Conservation (phyloP, 2,329 filamentous ascomycete species). For the Diaporthe longicolla region DNA sequence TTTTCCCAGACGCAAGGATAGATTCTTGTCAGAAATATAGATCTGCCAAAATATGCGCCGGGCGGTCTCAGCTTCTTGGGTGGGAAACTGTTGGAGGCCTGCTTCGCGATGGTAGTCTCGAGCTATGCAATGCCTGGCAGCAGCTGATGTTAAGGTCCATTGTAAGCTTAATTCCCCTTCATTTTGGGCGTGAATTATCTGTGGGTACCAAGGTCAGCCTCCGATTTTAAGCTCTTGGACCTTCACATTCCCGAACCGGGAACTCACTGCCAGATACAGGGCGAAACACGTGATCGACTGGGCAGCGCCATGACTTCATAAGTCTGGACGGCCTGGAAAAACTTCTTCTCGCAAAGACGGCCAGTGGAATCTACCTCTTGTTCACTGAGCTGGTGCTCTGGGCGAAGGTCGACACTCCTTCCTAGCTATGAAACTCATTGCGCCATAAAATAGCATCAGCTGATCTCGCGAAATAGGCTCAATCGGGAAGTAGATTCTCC, state of each 20-base stretch:
- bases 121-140: conserved; percentile 10
- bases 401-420: not conserved
- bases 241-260: too few relatives aligned
- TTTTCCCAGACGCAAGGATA: conserved; percentile 4
- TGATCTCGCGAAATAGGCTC: not conserved
- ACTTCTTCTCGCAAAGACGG: not conserved
- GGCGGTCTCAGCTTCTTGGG: not conserved
- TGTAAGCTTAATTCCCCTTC: conserved; percentile 3
- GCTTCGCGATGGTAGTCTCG: not conserved
- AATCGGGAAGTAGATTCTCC: not conserved
- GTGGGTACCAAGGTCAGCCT: too few relatives aligned
- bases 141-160: conserved; percentile 9
- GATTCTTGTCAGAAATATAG: not conserved
- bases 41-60: conserved; percentile 6
- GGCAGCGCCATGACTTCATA: conserved; percentile 11
- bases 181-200: conserved; percentile 3
- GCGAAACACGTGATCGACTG: not conserved
- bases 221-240: not conserved
- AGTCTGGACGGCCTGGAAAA: conserved; percentile 3
- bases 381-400: not conserved
- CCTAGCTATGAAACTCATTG: not conserved
- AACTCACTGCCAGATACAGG: not conserved
- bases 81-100: not conserved
- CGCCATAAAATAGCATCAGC: not conserved
- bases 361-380: not conserved